Percentiles rank a stretch among this genome's conserved stretches.
Conservation (phyloP, 495 filamentous ascomycete species). For the Penicillium parvum region DNA sequence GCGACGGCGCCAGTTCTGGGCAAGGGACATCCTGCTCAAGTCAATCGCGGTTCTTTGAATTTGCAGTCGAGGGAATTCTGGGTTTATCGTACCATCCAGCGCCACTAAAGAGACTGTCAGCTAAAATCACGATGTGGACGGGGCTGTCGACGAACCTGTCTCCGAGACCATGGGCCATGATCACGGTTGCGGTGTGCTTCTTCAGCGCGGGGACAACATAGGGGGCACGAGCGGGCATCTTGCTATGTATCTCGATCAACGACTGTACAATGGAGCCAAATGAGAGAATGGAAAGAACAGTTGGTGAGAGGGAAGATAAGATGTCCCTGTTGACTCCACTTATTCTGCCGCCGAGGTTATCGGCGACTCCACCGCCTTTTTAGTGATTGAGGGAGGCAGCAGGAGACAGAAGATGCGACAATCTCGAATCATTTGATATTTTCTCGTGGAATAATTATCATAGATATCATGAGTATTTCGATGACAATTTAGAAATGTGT, state of each 20-base stretch:
- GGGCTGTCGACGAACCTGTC: conserved; percentile 52
- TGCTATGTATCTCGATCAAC: no score
- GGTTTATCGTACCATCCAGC: conserved; percentile 1
- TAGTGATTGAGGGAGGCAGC: not conserved
- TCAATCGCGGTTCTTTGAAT: not conserved
- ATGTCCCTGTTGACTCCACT: not conserved
- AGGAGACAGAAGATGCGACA: no score
- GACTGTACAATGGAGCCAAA: not conserved
- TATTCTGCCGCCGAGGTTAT: conserved; percentile 7
- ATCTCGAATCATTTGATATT: no score
- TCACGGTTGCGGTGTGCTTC: conserved; percentile 90
- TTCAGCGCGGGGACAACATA: conserved; percentile 82
- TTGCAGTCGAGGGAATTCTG: no score
- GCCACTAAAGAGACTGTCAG: conserved; percentile 4
- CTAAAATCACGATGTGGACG: not conserved
- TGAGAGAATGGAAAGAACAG: not conserved
- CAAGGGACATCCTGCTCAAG: conserved; percentile 58
- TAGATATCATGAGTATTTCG: not conserved
- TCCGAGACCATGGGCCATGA: conserved; percentile 88
- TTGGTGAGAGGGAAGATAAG: not conserved
- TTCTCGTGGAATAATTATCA: not conserved
- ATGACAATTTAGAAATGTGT: no score
- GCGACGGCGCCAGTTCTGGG: conserved; percentile 84
- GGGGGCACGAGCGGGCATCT: conserved; percentile 52
- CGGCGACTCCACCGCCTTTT: conserved; percentile 17